Conservation (phyloP, 805 yeast genomes). For the Grigorovia transvaalensis region DNA sequence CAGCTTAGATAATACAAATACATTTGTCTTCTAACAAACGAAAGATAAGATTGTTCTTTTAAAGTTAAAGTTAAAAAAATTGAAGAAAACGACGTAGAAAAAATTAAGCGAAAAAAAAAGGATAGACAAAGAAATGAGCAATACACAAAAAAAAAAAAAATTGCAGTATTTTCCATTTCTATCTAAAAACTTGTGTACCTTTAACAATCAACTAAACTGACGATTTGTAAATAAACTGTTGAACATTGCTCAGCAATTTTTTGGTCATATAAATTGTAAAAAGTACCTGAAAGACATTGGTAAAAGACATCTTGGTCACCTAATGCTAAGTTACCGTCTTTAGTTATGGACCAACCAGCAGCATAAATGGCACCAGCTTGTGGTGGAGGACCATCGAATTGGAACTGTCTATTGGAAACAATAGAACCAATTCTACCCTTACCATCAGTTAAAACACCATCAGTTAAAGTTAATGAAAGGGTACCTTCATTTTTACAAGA, state of each 20-base stretch:
- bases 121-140: neutral
- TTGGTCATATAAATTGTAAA: slow-evolving; percentile 57
- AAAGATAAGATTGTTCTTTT: neutral
- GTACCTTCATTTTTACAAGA: slow-evolving; percentile 29
- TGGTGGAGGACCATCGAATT: slow-evolving; percentile 71
- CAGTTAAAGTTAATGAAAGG: slow-evolving; percentile 41
- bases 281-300: slow-evolving; percentile 56
- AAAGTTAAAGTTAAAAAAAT: neutral
- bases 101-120: neutral
- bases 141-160: too few species aligned
- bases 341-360: slow-evolving; percentile 49
- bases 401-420: slow-evolving; percentile 68
- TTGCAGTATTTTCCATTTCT: neutral
- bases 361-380: slow-evolving; percentile 61
- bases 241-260: slow-evolving; percentile 45
- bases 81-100: neutral
- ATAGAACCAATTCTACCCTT: slow-evolving; percentile 59
- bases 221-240: slow-evolving; percentile 42
- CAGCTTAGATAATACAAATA: neutral
- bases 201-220: slow-evolving; percentile 42
- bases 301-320: slow-evolving; percentile 49
- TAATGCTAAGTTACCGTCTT: slow-evolving; percentile 47
- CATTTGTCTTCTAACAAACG: neutral
- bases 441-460: slow-evolving; percentile 42
- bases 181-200: neutral